A percentile compares a stretch with the other conserved stretches of the same genome.
These are phyloP conservation scores for Rhododendron mucronatum DNA, from an alignment of 148 eudicot species.

Conservation along the genomic window DNA sequence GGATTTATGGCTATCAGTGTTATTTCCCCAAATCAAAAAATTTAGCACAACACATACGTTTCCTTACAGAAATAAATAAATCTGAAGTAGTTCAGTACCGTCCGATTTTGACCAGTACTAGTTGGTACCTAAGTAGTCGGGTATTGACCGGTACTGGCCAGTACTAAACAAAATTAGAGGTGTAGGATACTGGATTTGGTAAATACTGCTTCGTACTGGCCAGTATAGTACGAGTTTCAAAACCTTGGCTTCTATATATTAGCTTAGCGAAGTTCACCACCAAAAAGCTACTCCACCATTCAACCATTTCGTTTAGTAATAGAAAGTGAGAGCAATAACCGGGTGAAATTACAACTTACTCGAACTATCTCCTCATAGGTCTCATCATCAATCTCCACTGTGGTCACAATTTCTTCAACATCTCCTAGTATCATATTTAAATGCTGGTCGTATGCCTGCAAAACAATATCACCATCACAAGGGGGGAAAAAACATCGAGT, in stretches of 20 bases:
- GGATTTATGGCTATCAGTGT: too few species aligned
- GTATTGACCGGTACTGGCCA: neutral
- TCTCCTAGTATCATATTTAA: slow-evolving; percentile 12
- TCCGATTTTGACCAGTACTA: neutral
- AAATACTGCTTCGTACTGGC: too few species aligned
- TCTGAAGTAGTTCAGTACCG: neutral
- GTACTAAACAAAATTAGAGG: neutral
- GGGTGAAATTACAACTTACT: neutral
- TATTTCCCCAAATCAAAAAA: neutral
- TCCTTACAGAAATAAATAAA: too few species aligned
- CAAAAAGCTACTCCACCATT: neutral
- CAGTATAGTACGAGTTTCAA: neutral
- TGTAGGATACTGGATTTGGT: neutral
- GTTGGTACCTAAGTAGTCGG: neutral
- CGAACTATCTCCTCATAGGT: slow-evolving; percentile 3
- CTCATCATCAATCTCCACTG: slow-evolving; percentile 7
- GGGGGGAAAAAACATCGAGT: neutral
- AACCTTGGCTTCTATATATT: neutral
- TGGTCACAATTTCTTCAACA: slow-evolving; percentile 6
- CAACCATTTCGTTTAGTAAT: neutral
- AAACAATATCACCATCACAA: neutral
- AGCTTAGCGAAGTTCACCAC: neutral
- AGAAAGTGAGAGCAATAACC: neutral
- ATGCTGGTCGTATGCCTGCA: slow-evolving; percentile 5
- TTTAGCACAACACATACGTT: neutral